Evolutionary conservation across 192 early-diverging fungal species (phyloP), one percentile per base, ranked within the genome.

Genomic region (Geranomyces variabilis): DNA sequence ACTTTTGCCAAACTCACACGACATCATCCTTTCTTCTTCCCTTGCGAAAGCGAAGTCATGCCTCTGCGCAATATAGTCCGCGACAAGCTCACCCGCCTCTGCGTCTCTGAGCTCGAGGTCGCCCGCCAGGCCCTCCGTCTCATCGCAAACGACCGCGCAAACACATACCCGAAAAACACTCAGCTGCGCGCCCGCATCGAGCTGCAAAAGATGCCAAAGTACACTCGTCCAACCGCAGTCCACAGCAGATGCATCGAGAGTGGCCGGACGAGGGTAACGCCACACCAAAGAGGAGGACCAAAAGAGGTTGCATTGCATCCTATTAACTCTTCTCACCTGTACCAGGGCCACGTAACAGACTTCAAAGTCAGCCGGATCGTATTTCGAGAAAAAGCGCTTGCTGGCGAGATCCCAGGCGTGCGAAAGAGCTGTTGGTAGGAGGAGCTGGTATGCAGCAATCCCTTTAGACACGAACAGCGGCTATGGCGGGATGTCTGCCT

Each of bases 361-460:
- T 83, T 79, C 71, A 85, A 80, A 69, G 57, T 85, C 33, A 80
- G 79, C 36, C 77, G 77, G 34, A 83, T 82, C 44, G 75, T 79
- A 29, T 85, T 85, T 56, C 36, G 84, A 28, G 73, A 80, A 24
- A 70, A 69, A 45, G 84, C 84, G 5, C 48, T 83, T 22, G 81
- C 81, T 22, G 84, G 84, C 33, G 76, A 80, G 67, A 64, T 85
- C 31, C 84, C 84, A 0, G 84, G 84, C 34, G 84, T 85, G 17
- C 76, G 69, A 45, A 85, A 80, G 67, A 66, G 58, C 33, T 55
- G 58, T 13, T 85, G 83, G 83, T 84, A 71, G 67, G 19, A 13
- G 17, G 51, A 53, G 15, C 4, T 15, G 51, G 51, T 15, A 53
- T 3, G 3, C 51, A 15, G 51, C 4, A 53, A 53, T 47, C 46